Percentiles rank a stretch among this genome's conserved stretches.
Evolutionary conservation across 1,284 basidiomycete genomes (phyloP).

Genomic region (Rhodotorula sp.): DNA sequence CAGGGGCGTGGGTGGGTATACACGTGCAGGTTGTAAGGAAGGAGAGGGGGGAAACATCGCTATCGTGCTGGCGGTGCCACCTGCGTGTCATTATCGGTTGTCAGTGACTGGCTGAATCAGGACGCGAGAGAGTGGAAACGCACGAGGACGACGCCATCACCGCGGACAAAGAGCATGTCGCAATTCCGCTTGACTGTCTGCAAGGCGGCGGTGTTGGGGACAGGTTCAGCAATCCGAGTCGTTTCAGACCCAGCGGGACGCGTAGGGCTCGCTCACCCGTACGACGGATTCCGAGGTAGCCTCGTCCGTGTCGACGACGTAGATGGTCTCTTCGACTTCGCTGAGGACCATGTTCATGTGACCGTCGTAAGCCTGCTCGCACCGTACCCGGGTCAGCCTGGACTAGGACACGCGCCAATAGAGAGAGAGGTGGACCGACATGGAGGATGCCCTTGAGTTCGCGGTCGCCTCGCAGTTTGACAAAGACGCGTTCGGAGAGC

Average conservation of each 20-base stretch:
- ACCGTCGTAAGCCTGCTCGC: constrained; percentile 87
- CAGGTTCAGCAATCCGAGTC: too few relatives aligned
- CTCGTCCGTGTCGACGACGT: constrained; percentile 70
- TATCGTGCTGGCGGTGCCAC: constrained; percentile 40
- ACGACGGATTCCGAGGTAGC: constrained; percentile 53
- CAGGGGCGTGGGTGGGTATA: constrained; percentile 2
- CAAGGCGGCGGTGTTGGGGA: not conserved
- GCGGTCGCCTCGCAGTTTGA: constrained; percentile 93
- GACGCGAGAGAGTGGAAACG: not conserved
- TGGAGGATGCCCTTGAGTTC: constrained; percentile 91
- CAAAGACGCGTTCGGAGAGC: constrained; percentile 91
- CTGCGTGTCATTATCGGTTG: constrained; percentile 7
- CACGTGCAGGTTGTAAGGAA: not conserved
- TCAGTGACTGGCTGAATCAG: not conserved
- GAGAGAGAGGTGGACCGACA: constrained; percentile 57
- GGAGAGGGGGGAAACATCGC: constrained; percentile 2
- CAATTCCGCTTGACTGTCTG: constrained; percentile 91
- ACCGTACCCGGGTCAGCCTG: too few relatives aligned
- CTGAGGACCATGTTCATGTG: constrained; percentile 98
- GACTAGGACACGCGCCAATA: not conserved
- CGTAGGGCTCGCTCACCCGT: constrained; percentile 46
- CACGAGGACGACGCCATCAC: constrained; percentile 63
- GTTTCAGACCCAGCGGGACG: not conserved
- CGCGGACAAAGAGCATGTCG: constrained; percentile 97
- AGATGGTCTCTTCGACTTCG: constrained; percentile 94